Evolutionary conservation across 768 basidiomycete species (phyloP).

Genomic region (Tricholomella constricta): DNA sequence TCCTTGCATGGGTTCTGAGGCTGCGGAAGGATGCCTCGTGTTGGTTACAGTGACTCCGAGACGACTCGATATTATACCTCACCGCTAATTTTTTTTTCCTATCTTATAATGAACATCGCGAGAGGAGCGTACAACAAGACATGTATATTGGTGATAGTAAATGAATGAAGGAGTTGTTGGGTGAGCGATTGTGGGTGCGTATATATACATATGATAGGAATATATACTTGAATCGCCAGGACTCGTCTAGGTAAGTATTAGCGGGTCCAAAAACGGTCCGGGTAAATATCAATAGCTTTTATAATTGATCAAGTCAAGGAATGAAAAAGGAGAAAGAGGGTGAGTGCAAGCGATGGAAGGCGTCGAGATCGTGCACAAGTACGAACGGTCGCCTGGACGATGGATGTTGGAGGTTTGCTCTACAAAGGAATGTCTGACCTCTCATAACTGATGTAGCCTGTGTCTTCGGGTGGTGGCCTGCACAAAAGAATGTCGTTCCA

Average conservation of each 20-base stretch:
- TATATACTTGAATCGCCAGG: conserved; percentile 20
- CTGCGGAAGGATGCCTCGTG: conserved; percentile 13
- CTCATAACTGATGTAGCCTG: conserved; percentile 56
- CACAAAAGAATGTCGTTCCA: conserved; percentile 80
- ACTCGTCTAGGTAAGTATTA: conserved; percentile 13
- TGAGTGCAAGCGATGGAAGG: not conserved
- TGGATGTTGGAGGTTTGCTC: not conserved
- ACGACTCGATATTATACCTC: conserved; percentile 10
- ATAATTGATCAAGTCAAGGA: conserved; percentile 9
- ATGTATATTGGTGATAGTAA: conserved; percentile 2
- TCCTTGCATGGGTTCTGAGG: not conserved
- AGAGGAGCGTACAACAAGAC: conserved; percentile 2
- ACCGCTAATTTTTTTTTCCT: not conserved
- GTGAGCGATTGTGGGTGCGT: not conserved
- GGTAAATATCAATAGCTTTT: not conserved
- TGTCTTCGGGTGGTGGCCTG: conserved; percentile 52
- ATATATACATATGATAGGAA: conserved; percentile 23
- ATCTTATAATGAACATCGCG: not conserved
- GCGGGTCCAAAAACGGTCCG: conserved; percentile 8
- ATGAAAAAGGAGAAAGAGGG: not conserved
- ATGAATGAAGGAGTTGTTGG: not conserved
- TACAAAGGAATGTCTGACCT: conserved; percentile 39
- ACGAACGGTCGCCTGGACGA: not conserved
- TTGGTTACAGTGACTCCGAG: conserved; percentile 3
- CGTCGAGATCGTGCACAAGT: conserved; percentile 8